Evolutionary conservation across 257 asterid species (phyloP).

Genomic region (Oldenlandia corymbosa): DNA sequence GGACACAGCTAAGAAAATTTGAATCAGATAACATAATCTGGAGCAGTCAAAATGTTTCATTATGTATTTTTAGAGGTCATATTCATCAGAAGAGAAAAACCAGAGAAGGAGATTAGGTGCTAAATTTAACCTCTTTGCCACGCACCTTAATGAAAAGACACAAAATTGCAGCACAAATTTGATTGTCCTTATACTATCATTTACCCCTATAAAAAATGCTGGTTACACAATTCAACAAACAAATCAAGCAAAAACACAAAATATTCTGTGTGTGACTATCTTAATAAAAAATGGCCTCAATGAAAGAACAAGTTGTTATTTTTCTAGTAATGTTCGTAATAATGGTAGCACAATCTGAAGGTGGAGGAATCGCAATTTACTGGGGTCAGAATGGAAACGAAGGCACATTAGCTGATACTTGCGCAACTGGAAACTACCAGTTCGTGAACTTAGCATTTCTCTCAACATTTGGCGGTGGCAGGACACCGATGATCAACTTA

Average conservation of each 20-base stretch:
- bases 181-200: background rate
- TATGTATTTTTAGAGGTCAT: too few species aligned
- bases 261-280: too few species aligned
- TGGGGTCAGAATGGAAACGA: conserved; percentile 66
- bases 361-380: conserved; percentile 49
- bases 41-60: background rate
- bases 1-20: too few species aligned
- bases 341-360: conserved; percentile 24
- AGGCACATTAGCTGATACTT: conserved; percentile 46
- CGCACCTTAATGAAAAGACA: background rate
- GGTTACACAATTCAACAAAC: background rate
- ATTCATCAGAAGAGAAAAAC: too few species aligned
- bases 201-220: conserved; percentile 5
- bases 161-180: background rate
- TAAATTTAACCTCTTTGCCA: background rate
- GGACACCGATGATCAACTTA: conserved; percentile 41
- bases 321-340: background rate
- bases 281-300: conserved; percentile 11
- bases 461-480: conserved; percentile 42
- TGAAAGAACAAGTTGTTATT: background rate
- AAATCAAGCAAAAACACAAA: too few species aligned
- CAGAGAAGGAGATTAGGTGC: background rate
- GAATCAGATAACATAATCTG: too few species aligned
- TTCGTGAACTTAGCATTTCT: conserved; percentile 48
- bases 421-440: conserved; percentile 44